phyloP scores from a whole-genome alignment of 768 basidiomycete genomes.

The Podaxis rugospora region DNA sequence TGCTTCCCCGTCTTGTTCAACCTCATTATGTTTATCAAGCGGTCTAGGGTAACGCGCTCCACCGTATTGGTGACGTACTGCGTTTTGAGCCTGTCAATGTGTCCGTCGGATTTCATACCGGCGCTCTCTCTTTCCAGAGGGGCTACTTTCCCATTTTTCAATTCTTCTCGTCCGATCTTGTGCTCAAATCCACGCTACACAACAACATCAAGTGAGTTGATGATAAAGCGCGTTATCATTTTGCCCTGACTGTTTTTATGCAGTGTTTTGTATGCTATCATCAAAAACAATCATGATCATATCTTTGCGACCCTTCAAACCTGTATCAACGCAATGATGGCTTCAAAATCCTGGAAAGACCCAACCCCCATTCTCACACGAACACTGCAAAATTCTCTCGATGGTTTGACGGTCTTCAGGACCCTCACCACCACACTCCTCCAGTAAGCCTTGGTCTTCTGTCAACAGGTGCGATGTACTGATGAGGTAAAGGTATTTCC shows the following conservation, averaged over 20 bases:
- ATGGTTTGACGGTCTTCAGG: too few relatives aligned
- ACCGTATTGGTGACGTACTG: constrained; percentile 46
- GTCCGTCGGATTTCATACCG: constrained; percentile 27
- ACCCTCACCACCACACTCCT: too few relatives aligned
- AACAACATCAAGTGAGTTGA: constrained; percentile 45
- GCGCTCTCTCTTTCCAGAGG: constrained; percentile 52
- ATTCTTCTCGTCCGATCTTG: constrained; percentile 57
- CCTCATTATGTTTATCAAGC: constrained; percentile 32
- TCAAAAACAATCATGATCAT: constrained; percentile 41
- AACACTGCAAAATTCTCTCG: too few relatives aligned
- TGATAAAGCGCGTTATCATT: constrained; percentile 22
- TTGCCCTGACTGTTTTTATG: too few relatives aligned
- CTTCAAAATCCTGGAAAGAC: constrained; percentile 33
- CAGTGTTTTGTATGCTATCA: constrained; percentile 32
- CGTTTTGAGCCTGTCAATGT: constrained; percentile 38
- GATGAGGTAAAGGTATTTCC: too few relatives aligned
- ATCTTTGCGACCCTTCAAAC: constrained; percentile 35
- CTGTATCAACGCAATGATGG: constrained; percentile 34
- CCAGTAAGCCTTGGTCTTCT: too few relatives aligned
- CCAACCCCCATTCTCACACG: too few relatives aligned
- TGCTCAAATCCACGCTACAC: constrained; percentile 51
- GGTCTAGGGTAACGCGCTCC: constrained; percentile 44
- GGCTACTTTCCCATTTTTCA: constrained; percentile 46
- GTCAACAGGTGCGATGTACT: too few relatives aligned
- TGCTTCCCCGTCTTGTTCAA: constrained; percentile 28